Base-by-base conservation (phyloP, 192 early-diverging fungal genomes). In the Coemansia sp. region DNA sequence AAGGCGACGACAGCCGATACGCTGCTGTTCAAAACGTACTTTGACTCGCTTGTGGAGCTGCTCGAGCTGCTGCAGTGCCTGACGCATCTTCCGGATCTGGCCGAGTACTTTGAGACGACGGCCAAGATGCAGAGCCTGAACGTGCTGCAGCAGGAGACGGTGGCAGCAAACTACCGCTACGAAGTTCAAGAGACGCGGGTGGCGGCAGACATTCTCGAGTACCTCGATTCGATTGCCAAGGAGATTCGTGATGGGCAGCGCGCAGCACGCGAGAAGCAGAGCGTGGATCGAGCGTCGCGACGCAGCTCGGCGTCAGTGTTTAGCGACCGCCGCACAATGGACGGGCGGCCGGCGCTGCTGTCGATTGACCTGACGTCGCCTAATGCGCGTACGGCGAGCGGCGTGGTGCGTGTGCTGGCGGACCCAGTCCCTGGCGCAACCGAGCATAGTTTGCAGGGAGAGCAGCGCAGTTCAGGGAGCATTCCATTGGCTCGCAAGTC, bases 141-240 rank as follows among this genome's bases (percentile, higher is more conserved):
- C 67, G 78, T 87, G 11, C 69, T 86, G 27, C 93, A 95, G 65
- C 83, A 93, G 27, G 86, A 88, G 51, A 82, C 88, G 3, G 86
- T 84, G 10, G 86, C 95, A 48, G 82, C 84, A 23, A 78, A 84
- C 43, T 98, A 98, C 70, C 83, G 88, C 15, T 98, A 95, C 71
- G 96, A 98, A 66, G 90, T 93, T 11, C 89, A 88, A 25, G 96
- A 98, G 64, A 65, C 82, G 11, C 62, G 83, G 4, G 72, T 96
- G 50, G 65, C 85, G 5, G 79, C 85, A 15, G 94, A 93, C 19
- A 84, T 96, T 12, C 85, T 85, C 56, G 84, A 86, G 56, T 94
- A 95, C 69, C 79, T 91, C 3, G 78, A 87, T 38, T 84, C 87
- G 54, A 79, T 92, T 21, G 87, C 89, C 54, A 87, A 91, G 24